phyloP scores from a whole-genome alignment of 1,284 basidiomycete species.

The Trametes polyzona region DNA sequence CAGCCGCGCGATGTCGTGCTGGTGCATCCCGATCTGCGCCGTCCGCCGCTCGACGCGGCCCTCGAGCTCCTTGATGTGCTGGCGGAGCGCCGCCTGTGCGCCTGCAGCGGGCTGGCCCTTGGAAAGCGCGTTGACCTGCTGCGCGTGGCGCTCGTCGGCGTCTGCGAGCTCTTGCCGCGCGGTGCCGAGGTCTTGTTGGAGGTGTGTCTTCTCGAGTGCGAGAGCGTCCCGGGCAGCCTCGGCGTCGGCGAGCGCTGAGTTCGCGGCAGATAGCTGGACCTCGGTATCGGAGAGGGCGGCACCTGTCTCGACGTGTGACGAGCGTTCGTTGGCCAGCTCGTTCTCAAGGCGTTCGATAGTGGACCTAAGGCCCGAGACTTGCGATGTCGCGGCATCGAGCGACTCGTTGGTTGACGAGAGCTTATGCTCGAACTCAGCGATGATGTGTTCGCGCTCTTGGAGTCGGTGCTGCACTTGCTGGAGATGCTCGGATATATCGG shows the following conservation, averaged over 20 bases:
- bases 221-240: conserved; percentile 69
- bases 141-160: conserved; percentile 59
- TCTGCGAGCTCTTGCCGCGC: conserved; percentile 56
- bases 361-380: conserved; percentile 28
- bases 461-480: conserved; percentile 2
- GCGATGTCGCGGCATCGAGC: conserved; percentile 33
- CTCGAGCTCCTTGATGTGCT: conserved; percentile 69
- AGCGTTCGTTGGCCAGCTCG: conserved; percentile 34
- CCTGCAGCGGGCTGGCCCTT: conserved; percentile 45
- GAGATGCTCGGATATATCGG: conserved; percentile 11
- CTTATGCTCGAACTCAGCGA: conserved; percentile 10
- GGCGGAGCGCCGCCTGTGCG: conserved; percentile 51
- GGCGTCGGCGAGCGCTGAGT: conserved; percentile 48
- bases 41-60: conserved; percentile 60
- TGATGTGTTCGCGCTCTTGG: conserved; percentile 8
- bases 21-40: conserved; percentile 72
- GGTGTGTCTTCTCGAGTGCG: conserved; percentile 59
- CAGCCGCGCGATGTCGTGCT: conserved; percentile 73
- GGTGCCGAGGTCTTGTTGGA: conserved; percentile 57
- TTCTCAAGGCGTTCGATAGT: conserved; percentile 41
- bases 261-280: conserved; percentile 43
- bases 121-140: conserved; percentile 63
- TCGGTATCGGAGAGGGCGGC: conserved; percentile 45
- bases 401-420: conserved; percentile 25
- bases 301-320: conserved; percentile 42